Conservation (phyloP, 2,329 filamentous ascomycete genomes). For the Bertia moriformis region DNA sequence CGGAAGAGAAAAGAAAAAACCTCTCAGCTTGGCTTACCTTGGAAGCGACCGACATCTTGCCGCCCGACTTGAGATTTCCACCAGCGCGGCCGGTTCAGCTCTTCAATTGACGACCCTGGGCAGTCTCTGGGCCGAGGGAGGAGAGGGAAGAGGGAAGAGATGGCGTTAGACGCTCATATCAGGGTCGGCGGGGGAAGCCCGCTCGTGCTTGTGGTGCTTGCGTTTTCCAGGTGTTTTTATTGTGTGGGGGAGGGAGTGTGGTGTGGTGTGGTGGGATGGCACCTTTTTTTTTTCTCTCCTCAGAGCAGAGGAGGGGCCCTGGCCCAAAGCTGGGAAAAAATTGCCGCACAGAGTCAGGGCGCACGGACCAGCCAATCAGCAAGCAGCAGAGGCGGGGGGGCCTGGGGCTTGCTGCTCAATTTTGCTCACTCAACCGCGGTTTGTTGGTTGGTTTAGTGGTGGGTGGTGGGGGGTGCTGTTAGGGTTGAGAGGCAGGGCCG, state of each 20-base stretch:
- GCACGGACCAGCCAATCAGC: too few relatives aligned
- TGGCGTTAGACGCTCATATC: not conserved
- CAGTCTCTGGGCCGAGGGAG: too few relatives aligned
- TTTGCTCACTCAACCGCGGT: too few relatives aligned
- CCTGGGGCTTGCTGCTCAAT: too few relatives aligned
- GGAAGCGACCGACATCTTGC: conserved; percentile 48
- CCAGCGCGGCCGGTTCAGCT: not conserved
- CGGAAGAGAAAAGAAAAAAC: conserved; percentile 1
- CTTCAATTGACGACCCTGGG: not conserved
- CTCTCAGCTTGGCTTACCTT: too few relatives aligned
- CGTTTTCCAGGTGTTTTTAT: not conserved
- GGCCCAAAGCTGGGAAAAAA: too few relatives aligned
- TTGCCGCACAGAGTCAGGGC: too few relatives aligned
- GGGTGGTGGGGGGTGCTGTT: too few relatives aligned
- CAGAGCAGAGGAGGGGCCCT: too few relatives aligned
- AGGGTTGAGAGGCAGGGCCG: too few relatives aligned
- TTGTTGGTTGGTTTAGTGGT: too few relatives aligned
- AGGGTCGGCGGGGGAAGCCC: not conserved
- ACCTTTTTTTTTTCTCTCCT: not conserved
- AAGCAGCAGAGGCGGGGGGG: too few relatives aligned
- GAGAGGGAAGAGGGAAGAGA: not conserved
- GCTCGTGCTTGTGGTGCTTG: not conserved
- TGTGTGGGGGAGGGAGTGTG: not conserved
- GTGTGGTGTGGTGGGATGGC: not conserved
- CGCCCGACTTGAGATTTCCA: conserved; percentile 16